A percentile compares a stretch with the other conserved stretches of the same genome.
Evolutionary conservation across 208 protist species (phyloP).

Genomic region (Trypanosomatidae sp.): DNA sequence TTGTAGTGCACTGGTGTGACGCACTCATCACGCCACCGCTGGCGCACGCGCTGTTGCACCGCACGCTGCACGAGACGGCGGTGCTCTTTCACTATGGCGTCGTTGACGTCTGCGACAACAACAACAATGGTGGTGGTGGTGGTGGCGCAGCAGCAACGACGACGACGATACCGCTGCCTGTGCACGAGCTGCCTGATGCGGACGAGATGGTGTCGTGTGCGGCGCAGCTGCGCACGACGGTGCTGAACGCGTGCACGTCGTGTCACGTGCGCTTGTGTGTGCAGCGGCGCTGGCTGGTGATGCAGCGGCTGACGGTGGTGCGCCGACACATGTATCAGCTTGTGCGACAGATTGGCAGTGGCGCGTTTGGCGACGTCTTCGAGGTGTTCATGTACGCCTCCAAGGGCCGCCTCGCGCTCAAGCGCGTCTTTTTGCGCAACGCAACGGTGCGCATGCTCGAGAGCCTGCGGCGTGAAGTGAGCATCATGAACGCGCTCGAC

Average conservation of each 20-base stretch:
- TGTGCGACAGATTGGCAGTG: conserved; percentile 41
- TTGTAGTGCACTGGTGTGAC: conserved; percentile 46
- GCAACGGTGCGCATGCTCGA: conserved; percentile 37
- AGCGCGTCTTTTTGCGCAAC: conserved; percentile 54
- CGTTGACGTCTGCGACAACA: background rate
- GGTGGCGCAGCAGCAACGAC: background rate
- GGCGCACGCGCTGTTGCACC: conserved; percentile 11
- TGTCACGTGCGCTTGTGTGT: conserved; percentile 13
- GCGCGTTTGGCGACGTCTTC: conserved; percentile 67
- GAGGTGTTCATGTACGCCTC: conserved; percentile 56
- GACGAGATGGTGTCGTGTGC: conserved; percentile 7
- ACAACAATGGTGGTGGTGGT: background rate
- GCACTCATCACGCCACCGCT: conserved; percentile 29
- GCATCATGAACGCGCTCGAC: conserved; percentile 55
- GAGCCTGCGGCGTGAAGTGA: conserved; percentile 57
- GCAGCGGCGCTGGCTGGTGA: conserved; percentile 21
- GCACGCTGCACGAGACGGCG: conserved; percentile 16
- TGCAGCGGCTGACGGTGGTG: conserved; percentile 29
- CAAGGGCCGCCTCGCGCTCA: conserved; percentile 65
- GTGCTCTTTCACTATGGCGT: conserved; percentile 16
- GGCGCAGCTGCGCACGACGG: conserved; percentile 11
- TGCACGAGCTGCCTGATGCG: background rate
- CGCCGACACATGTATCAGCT: conserved; percentile 40
- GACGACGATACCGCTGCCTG: background rate
- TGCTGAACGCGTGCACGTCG: conserved; percentile 3